phyloP scores from a whole-genome alignment of 176 grass and related monocot species.

The Bonia amplexicaulis region DNA sequence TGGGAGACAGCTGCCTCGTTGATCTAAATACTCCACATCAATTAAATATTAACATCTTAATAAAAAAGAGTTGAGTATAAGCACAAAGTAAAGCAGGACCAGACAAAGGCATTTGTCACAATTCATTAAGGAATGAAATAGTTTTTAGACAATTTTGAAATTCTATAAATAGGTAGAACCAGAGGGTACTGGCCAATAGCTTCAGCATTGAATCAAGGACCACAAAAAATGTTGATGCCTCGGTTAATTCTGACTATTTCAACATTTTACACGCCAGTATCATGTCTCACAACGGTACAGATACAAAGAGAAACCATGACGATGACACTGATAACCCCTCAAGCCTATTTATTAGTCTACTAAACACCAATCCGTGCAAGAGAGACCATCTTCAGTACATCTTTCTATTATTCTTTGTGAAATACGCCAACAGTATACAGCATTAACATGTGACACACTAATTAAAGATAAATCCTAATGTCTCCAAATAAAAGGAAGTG shows the following conservation, averaged over 20 bases:
- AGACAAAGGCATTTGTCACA: background rate
- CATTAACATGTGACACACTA: background rate
- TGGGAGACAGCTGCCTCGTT: background rate
- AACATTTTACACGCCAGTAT: background rate
- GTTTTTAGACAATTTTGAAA: background rate
- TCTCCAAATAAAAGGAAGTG: background rate
- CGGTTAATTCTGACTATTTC: background rate
- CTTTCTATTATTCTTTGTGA: background rate
- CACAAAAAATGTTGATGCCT: background rate
- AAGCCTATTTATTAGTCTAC: slow-evolving; percentile 6
- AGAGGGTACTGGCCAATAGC: background rate
- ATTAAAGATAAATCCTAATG: background rate
- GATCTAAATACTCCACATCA: slow-evolving; percentile 1
- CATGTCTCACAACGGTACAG: background rate
- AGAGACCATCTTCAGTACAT: background rate
- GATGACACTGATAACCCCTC: background rate
- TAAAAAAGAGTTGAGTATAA: background rate
- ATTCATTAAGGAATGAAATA: background rate
- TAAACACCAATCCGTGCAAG: slow-evolving; percentile 7
- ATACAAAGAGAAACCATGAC: background rate
- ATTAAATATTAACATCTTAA: background rate
- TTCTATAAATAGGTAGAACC: background rate
- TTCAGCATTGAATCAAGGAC: background rate
- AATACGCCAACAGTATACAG: background rate
- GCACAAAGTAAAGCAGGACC: background rate